Base-by-base conservation (phyloP, 192 early-diverging fungal species). In the Backusella westeae region DNA sequence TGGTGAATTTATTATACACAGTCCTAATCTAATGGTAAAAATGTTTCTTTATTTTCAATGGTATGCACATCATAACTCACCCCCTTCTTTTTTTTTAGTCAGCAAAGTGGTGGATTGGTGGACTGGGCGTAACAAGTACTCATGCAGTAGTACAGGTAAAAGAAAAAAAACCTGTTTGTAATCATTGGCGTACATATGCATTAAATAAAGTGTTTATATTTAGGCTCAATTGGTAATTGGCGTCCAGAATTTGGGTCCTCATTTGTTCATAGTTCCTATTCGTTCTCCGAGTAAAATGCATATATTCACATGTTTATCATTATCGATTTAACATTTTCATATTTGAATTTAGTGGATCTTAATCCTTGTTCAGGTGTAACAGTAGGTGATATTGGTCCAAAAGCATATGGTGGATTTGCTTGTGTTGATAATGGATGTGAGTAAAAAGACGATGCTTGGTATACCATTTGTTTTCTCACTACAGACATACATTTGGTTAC, bases 351-450 rank as follows among this genome's bases (percentile, higher is more conserved):
- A 9, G 82, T 85, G 74, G 86, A 88, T 74, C 94, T 93, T 82
- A 83, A 77, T 59, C 90, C 91, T 66, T 79, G 93, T 63, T 83
- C 88, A 26, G 92, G 92, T 36, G 88, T 96, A 65, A 89, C 86
- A 8, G 91, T 93, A 19, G 91, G 92, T n/a, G 93, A 96, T 66
- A 88, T 96, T 81, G 94, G 94, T 1, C 90, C 92, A 42, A 96
- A 96, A 84, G 87, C 82, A 6, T 85, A 83, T 67, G 84, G 80
- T 32, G 82, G 87, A 23, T 93, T 92, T 82, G 86, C 91, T 46
- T 78, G 86, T 21, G 90, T 94, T 68, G 94, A 96, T 83, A 94
- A 94, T 73, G 94, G 93, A 63, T 94, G 91, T 86, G 85, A 81
- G 82, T 71, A 19, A 26, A 32, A 34, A 17, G 53, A 41, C 17